These are phyloP conservation scores for Hyparrhenia diplandra DNA, from an alignment of 176 grass and related monocot species.

Conservation along the genomic window DNA sequence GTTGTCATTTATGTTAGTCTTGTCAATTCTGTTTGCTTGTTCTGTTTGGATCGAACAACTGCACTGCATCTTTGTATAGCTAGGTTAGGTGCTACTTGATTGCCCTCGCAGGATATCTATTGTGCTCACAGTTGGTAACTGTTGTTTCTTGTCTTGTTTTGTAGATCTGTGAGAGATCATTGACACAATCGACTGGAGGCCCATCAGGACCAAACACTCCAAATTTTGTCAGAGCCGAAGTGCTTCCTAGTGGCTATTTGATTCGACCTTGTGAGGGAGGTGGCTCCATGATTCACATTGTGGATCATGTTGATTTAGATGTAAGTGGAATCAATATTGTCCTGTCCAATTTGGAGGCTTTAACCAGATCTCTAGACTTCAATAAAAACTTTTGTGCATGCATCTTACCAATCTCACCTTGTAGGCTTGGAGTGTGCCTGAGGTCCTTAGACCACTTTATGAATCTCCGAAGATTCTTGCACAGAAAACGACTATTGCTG, in stretches of 20 bases:
- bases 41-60: background rate
- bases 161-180: constrained; percentile 97
- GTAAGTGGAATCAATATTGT: constrained; percentile 41
- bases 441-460: constrained; percentile 93
- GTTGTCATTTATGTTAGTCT: background rate
- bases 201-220: constrained; percentile 74
- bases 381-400: constrained; percentile 5
- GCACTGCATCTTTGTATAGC: background rate
- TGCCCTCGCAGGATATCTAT: background rate
- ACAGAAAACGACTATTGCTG: constrained; percentile 91
- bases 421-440: constrained; percentile 95
- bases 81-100: background rate
- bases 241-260: constrained; percentile 92
- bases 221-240: constrained; percentile 91
- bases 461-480: constrained; percentile 93
- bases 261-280: constrained; percentile 98
- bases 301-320: constrained; percentile 98
- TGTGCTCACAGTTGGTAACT: constrained; percentile 25
- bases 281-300: constrained; percentile 99
- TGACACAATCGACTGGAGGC: constrained; percentile 84
- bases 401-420: constrained; percentile 8
- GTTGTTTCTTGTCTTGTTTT: constrained; percentile 24
- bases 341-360: background rate
- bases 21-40: background rate
- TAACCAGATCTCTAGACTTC: constrained; percentile 4